Evolutionary conservation across 2,329 filamentous ascomycete species (phyloP), one percentile per base, ranked within the genome.

Genomic region (Salinomyces thailandicus): DNA sequence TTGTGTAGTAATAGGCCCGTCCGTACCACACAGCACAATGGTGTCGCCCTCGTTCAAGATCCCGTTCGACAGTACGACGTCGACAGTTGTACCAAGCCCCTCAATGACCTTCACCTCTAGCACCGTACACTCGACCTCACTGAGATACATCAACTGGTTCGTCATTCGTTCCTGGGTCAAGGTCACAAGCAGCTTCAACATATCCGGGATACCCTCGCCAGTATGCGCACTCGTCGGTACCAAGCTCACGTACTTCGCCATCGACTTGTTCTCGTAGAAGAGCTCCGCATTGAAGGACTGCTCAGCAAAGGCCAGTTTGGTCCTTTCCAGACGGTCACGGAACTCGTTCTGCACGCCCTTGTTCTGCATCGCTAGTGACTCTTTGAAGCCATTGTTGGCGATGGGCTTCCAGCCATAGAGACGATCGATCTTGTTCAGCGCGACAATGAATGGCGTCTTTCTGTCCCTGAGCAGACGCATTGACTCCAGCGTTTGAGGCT

Each of bases 101-200:
- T 98, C 91, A 45, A 98, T 95, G 33, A 93, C 85, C 76, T 98
- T 98, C 62, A 98, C 91, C 68, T 98, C 91, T 28, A 98, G 79
- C 33, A 98, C 89, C 5, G 91, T 98, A 61, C 86, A 91, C 65
- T 98, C 87, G 17, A 96, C 85, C 65, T 98, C 91, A 19, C 87
- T 91, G 39, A 98, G 75, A 62, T 98, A 98, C 91, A 98, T 98
- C 51, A 98, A 77, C 47, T 86, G 85, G 52, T 81, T 85, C 31
- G 91, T 89, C 85, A 98, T 96, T 53, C 91, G 83, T 67, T 96
- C 87, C 64, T 98, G 93, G 1, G 87, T 94, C 40, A 98, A 73
- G 53, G 83, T 79, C 33, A 93, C 68, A 49, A 98, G 82, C 42
- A 98, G 79, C 74, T 94, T 98, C 54, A 98, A 70, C 86, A 98